These are phyloP conservation scores for Coemansia furcata DNA, from an alignment of 192 early-diverging fungal genomes.

Conservation along the genomic window DNA sequence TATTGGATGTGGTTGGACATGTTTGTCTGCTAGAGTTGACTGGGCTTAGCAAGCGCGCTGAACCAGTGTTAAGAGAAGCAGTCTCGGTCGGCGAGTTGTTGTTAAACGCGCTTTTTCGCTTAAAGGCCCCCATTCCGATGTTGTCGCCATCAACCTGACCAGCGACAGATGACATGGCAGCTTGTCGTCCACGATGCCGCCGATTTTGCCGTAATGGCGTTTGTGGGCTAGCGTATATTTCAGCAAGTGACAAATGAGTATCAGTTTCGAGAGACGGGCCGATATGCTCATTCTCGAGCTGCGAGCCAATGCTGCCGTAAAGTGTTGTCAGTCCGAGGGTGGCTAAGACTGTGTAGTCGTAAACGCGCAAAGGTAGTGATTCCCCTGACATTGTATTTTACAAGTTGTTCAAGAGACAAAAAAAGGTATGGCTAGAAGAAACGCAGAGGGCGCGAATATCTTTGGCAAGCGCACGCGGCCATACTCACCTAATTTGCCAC, in stretches of 20 bases:
- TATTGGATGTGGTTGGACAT: not conserved
- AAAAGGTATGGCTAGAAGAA: not conserved
- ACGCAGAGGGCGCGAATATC: not conserved
- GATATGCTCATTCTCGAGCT: slow-evolving; percentile 19
- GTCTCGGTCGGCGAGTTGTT: not conserved
- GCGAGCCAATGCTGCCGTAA: slow-evolving; percentile 31
- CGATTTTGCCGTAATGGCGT: slow-evolving; percentile 4
- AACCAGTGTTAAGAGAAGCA: not conserved
- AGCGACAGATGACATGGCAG: not conserved
- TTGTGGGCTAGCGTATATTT: slow-evolving; percentile 9
- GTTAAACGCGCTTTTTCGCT: slow-evolving; percentile 26
- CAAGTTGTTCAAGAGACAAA: not conserved
- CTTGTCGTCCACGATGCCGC: not conserved
- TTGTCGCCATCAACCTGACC: not conserved
- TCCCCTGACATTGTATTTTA: slow-evolving; percentile 21
- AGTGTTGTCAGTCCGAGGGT: slow-evolving; percentile 40
- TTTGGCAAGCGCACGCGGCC: not conserved
- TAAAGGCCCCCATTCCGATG: not conserved
- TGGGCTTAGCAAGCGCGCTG: slow-evolving; percentile 28
- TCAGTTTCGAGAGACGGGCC: not conserved
- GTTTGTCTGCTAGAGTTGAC: not conserved
- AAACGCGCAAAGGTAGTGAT: slow-evolving; percentile 24
- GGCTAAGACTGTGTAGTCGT: slow-evolving; percentile 44
- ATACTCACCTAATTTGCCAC: not conserved
- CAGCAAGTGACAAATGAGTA: not conserved